Percentiles rank a stretch among this genome's conserved stretches.
Evolutionary conservation across 192 early-diverging fungal genomes (phyloP).

Genomic region (Pilobolus umbonatus): DNA sequence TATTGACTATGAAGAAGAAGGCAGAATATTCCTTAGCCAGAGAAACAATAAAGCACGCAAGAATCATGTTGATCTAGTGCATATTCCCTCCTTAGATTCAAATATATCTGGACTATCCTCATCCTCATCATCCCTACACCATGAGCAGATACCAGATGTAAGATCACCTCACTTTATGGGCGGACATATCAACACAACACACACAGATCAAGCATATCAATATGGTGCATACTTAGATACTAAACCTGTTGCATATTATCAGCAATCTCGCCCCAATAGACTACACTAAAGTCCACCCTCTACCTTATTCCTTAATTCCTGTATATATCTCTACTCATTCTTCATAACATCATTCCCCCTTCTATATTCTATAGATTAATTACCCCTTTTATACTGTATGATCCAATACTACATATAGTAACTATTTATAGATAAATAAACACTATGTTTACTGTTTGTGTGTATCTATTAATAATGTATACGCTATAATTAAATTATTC

Average conservation of each 20-base stretch:
- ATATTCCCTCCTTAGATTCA: conserved; percentile 3
- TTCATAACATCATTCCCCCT: neutral
- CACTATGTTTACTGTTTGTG: too few species aligned
- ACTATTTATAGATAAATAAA: too few species aligned
- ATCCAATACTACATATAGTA: too few species aligned
- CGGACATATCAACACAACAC: neutral
- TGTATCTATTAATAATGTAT: neutral
- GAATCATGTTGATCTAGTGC: conserved; percentile 6
- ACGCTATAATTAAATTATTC: neutral
- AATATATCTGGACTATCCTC: conserved; percentile 7
- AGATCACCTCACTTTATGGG: conserved; percentile 14
- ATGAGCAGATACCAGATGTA: conserved; percentile 2
- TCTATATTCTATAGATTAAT: neutral
- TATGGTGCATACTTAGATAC: neutral
- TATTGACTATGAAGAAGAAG: conserved; percentile 22
- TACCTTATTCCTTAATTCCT: too few species aligned
- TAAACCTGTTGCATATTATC: neutral
- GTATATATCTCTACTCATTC: neutral
- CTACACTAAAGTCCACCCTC: neutral
- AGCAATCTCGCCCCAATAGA: conserved; percentile 12
- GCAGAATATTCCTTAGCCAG: neutral
- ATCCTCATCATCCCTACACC: conserved; percentile 5
- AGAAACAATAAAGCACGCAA: conserved; percentile 7
- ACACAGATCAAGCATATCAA: neutral
- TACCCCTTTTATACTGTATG: neutral